phyloP scores from a whole-genome alignment of 192 early-diverging fungal species.

The Coemansia sp. region DNA sequence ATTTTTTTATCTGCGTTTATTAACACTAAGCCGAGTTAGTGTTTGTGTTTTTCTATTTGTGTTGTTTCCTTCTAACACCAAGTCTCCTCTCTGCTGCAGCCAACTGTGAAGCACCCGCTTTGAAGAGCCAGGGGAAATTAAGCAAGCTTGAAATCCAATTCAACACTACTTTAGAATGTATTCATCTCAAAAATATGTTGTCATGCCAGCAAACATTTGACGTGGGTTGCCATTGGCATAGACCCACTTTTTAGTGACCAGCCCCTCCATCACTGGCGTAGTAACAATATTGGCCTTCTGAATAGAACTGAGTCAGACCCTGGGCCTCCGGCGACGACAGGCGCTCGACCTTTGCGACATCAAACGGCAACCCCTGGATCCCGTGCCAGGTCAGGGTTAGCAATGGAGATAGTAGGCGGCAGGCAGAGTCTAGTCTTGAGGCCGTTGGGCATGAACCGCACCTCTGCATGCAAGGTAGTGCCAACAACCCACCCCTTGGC shows the following conservation, averaged over 20 bases:
- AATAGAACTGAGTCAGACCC: constrained; percentile 45
- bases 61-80: too few species aligned
- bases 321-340: constrained; percentile 32
- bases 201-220: constrained; percentile 40
- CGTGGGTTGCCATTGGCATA: constrained; percentile 51
- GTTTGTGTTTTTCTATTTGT: too few species aligned
- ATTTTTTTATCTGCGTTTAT: too few species aligned
- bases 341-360: constrained; percentile 16
- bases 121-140: too few species aligned
- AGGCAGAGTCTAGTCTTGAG: constrained; percentile 31
- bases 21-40: too few species aligned
- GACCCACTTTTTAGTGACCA: constrained; percentile 45
- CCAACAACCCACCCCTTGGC: constrained; percentile 39
- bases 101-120: too few species aligned
- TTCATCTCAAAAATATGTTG: constrained; percentile 25
- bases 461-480: constrained; percentile 31
- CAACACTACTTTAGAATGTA: neutral
- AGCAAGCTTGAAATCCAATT: neutral
- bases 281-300: constrained; percentile 23
- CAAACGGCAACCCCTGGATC: constrained; percentile 22
- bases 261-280: constrained; percentile 22
- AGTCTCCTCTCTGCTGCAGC: too few species aligned
- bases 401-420: constrained; percentile 18
- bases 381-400: constrained; percentile 31
- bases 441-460: constrained; percentile 33